Base-by-base conservation (phyloP, 2,329 filamentous ascomycete species). In the Anisogramma anomala region DNA sequence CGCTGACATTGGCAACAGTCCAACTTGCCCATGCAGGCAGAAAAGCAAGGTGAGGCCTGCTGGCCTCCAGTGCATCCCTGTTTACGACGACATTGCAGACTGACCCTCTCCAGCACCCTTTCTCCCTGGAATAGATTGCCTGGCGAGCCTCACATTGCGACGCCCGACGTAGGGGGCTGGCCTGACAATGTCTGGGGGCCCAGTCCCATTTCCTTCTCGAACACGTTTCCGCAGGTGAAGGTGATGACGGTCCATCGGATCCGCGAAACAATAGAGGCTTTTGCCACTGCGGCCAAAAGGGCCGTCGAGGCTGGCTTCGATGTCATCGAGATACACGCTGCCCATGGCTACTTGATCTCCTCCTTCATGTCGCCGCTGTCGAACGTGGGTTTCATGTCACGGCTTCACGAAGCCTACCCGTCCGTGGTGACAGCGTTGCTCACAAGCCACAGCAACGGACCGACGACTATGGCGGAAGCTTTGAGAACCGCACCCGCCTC, bases 1-100 rank as follows among this genome's bases (percentile, higher is more conserved):
- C n/a, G n/a, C n/a, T n/a, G n/a, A n/a, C n/a, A 9, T 27, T 4
- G 4, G 4, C 9, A 27, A 23, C 30, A 32, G 30, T 94, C 47
- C 87, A 94, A 64, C 69, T 94, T 4, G 84, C 67, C 1, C 87
- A 94, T 54, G 86, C 85, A 0, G 87, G 87, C 2, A 67, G 79
- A 42, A 83, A 83, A 59, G 77, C 72, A 2, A 41, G 27, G 27
- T 30, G 14, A 6, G 11, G n/a, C n/a, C n/a, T n/a, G n/a, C n/a
- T n/a, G n/a, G n/a, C n/a, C n/a, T n/a, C n/a, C n/a, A n/a, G n/a
- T 27, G 10, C 25, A 6, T 4, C 3, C 25, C 4, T 27, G n/a
- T 27, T 9, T 27, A 11, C 10, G 27, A 30, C n/a, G 8, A 6
- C 13, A 30, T n/a, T 14, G 27, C 11, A 30, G 3, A 14, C 27